Percentiles rank a stretch among this genome's conserved stretches.
These are phyloP conservation scores for Penicillium sp. DNA, from an alignment of 2,329 filamentous ascomycete genomes.

Conservation along the genomic window DNA sequence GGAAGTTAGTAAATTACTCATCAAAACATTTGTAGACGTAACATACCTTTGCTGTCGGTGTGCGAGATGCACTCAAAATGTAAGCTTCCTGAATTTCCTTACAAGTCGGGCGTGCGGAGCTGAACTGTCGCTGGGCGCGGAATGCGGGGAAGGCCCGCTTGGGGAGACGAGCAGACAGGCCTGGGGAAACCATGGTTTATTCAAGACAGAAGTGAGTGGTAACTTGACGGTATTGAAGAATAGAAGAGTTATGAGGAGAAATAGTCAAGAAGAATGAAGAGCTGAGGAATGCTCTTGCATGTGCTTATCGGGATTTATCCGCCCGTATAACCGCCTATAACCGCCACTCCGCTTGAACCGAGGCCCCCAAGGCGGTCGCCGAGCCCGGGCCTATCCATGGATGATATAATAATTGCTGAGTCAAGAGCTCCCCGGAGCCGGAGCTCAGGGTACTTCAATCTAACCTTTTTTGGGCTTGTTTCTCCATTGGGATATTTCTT, in stretches of 20 bases:
- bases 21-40: neutral
- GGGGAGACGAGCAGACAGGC: slow-evolving; percentile 28
- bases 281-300: slow-evolving; percentile 3
- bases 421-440: neutral
- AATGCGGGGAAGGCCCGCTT: slow-evolving; percentile 42
- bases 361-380: slow-evolving; percentile 15
- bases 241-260: neutral
- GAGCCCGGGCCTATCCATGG: neutral
- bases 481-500: slow-evolving; percentile 18
- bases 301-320: slow-evolving; percentile 17
- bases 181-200: slow-evolving; percentile 22
- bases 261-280: slow-evolving; percentile 1
- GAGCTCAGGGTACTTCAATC: neutral
- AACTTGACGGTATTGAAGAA: neutral
- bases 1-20: slow-evolving; percentile 8
- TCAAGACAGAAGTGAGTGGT: neutral
- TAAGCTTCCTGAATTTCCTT: slow-evolving; percentile 86
- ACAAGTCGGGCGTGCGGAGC: slow-evolving; percentile 45
- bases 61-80: slow-evolving; percentile 85
- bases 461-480: slow-evolving; percentile 4
- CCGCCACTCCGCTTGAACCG: slow-evolving; percentile 24
- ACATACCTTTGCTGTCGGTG: slow-evolving; percentile 79
- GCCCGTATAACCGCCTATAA: slow-evolving; percentile 26
- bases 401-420: slow-evolving; percentile 17
- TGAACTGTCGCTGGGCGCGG: slow-evolving; percentile 51